phyloP scores from a whole-genome alignment of 805 yeast genomes.

The Jamesozyma rosinii region DNA sequence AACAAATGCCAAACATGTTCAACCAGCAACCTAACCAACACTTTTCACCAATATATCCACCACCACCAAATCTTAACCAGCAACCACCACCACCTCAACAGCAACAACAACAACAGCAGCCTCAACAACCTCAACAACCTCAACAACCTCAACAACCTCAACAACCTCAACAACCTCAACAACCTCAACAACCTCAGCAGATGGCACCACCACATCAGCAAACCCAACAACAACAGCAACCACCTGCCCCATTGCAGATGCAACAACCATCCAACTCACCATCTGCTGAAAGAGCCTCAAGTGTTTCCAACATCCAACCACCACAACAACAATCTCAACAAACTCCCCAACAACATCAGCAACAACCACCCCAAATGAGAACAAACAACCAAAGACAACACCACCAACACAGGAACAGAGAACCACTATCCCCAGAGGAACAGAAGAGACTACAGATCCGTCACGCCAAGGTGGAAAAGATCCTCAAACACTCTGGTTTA shows the following conservation, averaged over 20 bases:
- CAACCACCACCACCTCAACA: too few relatives aligned
- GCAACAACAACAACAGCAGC: too few relatives aligned
- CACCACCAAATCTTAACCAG: constrained; percentile 1
- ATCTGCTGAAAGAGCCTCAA: constrained; percentile 4
- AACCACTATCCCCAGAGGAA: constrained; percentile 59
- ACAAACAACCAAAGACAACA: constrained; percentile 10
- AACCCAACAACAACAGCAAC: background rate
- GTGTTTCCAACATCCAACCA: background rate
- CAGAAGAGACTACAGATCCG: constrained; percentile 56
- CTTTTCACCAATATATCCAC: constrained; percentile 6
- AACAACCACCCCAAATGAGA: constrained; percentile 10
- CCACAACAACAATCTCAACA: background rate
- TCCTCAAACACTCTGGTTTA: constrained; percentile 77
- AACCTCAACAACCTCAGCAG: constrained; percentile 2
- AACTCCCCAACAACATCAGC: constrained; percentile 18
- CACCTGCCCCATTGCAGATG: background rate
- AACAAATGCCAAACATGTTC: background rate
- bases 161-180: constrained; percentile 1
- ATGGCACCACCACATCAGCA: constrained; percentile 3
- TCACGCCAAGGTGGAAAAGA: constrained; percentile 65
- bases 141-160: constrained; percentile 19
- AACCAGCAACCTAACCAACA: constrained; percentile 3
- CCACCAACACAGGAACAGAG: constrained; percentile 23
- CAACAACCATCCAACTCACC: constrained; percentile 4
- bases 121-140: constrained; percentile 5